Evolutionary conservation across 1,284 basidiomycete species (phyloP).

Genomic region (Microbotryum violaceum): DNA sequence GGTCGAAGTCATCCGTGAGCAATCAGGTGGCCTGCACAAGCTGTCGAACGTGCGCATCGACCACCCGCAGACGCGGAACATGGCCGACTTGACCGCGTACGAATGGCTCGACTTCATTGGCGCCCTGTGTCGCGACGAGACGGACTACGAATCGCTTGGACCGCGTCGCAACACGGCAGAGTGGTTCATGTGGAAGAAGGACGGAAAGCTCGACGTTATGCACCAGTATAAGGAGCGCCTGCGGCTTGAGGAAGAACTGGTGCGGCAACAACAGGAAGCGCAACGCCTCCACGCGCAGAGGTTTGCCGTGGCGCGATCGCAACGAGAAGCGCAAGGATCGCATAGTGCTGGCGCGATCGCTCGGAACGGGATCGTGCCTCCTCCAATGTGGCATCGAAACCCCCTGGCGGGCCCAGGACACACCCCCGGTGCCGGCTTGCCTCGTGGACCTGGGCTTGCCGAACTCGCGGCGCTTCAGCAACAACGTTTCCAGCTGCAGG

Average conservation of each 20-base stretch:
- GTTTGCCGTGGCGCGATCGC: too few relatives aligned
- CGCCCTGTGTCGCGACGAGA: slow-evolving; percentile 13
- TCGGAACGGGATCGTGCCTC: too few relatives aligned
- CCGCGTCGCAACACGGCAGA: neutral
- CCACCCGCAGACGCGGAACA: neutral
- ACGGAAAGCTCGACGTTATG: slow-evolving; percentile 9
- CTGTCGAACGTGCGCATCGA: slow-evolving; percentile 14
- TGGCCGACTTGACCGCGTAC: slow-evolving; percentile 9
- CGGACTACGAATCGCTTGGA: slow-evolving; percentile 17
- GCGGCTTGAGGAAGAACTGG: neutral
- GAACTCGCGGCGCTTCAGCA: too few relatives aligned
- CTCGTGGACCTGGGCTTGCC: too few relatives aligned
- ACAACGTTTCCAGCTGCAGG: too few relatives aligned
- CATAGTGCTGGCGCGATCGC: too few relatives aligned
- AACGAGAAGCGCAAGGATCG: too few relatives aligned
- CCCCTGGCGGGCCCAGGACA: too few relatives aligned
- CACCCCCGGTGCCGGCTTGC: too few relatives aligned
- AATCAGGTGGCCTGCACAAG: slow-evolving; percentile 4
- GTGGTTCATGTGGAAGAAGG: slow-evolving; percentile 1
- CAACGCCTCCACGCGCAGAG: too few relatives aligned
- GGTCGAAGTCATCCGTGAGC: slow-evolving; percentile 20
- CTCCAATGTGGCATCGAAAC: too few relatives aligned
- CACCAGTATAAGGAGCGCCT: neutral
- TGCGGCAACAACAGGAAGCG: neutral
- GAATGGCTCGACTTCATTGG: slow-evolving; percentile 24